These are phyloP conservation scores for Trichoderma sp. DNA, from an alignment of 2,329 filamentous ascomycete genomes.

Conservation along the genomic window DNA sequence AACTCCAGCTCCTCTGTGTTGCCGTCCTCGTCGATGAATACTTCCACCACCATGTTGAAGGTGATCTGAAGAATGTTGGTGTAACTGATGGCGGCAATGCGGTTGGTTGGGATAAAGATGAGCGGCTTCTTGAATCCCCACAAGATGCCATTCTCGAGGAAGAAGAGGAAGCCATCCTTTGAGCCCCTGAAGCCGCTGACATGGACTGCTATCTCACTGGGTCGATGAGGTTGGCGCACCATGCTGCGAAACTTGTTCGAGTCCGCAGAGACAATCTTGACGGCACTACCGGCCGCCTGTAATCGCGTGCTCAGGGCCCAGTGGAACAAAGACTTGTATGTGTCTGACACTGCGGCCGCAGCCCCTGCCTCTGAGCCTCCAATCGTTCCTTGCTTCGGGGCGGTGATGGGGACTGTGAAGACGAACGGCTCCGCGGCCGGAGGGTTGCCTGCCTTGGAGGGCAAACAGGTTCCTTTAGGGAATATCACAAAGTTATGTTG, in stretches of 20 bases:
- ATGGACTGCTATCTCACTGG: conserved; percentile 65
- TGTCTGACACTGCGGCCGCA: conserved; percentile 59
- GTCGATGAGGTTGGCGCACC: conserved; percentile 59
- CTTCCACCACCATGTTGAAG: conserved; percentile 67
- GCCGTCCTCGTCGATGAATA: conserved; percentile 53
- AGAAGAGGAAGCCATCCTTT: conserved; percentile 70
- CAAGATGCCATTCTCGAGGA: conserved; percentile 66
- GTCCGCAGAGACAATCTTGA: conserved; percentile 56
- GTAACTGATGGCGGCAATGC: conserved; percentile 66
- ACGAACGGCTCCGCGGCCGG: conserved; percentile 60
- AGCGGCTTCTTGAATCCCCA: conserved; percentile 73
- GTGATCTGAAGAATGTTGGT: conserved; percentile 68
- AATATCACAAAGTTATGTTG: conserved; percentile 69
- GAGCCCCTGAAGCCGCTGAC: conserved; percentile 67
- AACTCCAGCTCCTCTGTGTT: conserved; percentile 66
- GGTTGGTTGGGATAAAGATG: conserved; percentile 63
- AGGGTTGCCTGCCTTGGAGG: conserved; percentile 48
- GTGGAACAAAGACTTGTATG: conserved; percentile 60
- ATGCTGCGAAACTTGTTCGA: conserved; percentile 60
- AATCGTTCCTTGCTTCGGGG: conserved; percentile 63
- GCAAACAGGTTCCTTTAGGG: conserved; percentile 57
- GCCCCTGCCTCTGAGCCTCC: conserved; percentile 52
- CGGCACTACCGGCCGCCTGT: conserved; percentile 50
- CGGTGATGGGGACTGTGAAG: conserved; percentile 62
- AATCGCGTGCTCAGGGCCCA: conserved; percentile 61